Evolutionary conservation across 306 rosid species (phyloP).

Genomic region (Ormosia emarginata): DNA sequence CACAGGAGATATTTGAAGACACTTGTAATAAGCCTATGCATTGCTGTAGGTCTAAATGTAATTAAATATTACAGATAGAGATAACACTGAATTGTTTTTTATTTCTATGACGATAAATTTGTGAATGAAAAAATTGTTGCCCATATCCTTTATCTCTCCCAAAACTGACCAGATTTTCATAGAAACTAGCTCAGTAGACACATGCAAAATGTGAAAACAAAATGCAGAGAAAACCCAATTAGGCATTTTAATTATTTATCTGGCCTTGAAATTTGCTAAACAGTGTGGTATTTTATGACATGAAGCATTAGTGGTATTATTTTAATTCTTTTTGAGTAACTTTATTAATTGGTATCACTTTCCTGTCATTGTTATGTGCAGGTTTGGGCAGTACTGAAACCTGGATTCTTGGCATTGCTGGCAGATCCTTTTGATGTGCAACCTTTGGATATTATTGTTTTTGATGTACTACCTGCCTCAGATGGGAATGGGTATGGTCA

Average conservation of each 20-base stretch:
- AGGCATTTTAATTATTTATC: background rate
- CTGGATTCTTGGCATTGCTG: conserved; percentile 95
- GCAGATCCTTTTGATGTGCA: conserved; percentile 83
- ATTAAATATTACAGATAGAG: too few species aligned
- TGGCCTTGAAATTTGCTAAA: background rate
- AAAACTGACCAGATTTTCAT: background rate
- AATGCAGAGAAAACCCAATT: background rate
- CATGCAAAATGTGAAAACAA: background rate
- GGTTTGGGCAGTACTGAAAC: conserved; percentile 98
- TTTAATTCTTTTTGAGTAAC: background rate
- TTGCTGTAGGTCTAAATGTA: too few species aligned
- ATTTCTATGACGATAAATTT: background rate
- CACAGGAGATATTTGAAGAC: too few species aligned
- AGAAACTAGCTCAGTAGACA: background rate
- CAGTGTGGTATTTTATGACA: background rate
- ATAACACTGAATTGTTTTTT: too few species aligned
- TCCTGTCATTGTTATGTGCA: conserved; percentile 38
- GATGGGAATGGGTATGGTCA: conserved; percentile 84
- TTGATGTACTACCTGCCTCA: conserved; percentile 80
- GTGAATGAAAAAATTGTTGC: too few species aligned
- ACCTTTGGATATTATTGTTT: conserved; percentile 89
- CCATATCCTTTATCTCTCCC: background rate
- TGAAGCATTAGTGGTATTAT: conserved; percentile 1
- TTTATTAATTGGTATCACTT: background rate
- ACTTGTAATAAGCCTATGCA: too few species aligned